phyloP scores from a whole-genome alignment of 345 rosid species.

The Salix koriyanagi region DNA sequence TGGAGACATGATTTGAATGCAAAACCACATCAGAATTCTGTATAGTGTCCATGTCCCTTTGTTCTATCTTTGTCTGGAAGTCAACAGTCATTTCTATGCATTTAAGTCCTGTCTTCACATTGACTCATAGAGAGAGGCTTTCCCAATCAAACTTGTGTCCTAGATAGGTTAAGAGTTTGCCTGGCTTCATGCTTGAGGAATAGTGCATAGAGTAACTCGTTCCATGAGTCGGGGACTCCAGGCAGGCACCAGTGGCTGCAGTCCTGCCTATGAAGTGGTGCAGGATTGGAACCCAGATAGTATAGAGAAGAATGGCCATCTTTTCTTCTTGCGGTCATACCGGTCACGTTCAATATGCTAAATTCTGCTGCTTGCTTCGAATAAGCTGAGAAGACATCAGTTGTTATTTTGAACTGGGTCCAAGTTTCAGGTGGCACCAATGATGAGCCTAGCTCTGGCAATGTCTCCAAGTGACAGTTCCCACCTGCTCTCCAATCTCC shows the following conservation, averaged over 20 bases:
- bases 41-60: neutral
- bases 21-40: constrained; percentile 4
- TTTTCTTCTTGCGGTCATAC: constrained; percentile 38
- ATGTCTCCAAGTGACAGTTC: constrained; percentile 38
- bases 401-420: constrained; percentile 26
- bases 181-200: constrained; percentile 40
- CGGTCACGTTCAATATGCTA: constrained; percentile 35
- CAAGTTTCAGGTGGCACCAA: constrained; percentile 36
- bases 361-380: constrained; percentile 9
- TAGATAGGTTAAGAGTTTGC: constrained; percentile 15
- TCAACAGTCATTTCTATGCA: constrained; percentile 14
- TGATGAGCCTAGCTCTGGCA: constrained; percentile 37
- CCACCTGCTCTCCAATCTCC: constrained; percentile 44
- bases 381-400: constrained; percentile 21
- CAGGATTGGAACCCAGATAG: constrained; percentile 16
- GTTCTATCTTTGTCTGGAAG: neutral
- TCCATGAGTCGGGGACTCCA: constrained; percentile 53
- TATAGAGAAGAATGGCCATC: constrained; percentile 46
- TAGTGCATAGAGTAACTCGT: constrained; percentile 38
- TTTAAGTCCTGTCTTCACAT: constrained; percentile 5
- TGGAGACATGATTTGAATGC: neutral
- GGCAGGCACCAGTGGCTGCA: constrained; percentile 61
- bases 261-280: constrained; percentile 30
- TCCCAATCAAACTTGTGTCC: constrained; percentile 15
- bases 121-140: constrained; percentile 10